phyloP scores from a whole-genome alignment of 2,329 filamentous ascomycete species.

The Lecanicillium sp. region DNA sequence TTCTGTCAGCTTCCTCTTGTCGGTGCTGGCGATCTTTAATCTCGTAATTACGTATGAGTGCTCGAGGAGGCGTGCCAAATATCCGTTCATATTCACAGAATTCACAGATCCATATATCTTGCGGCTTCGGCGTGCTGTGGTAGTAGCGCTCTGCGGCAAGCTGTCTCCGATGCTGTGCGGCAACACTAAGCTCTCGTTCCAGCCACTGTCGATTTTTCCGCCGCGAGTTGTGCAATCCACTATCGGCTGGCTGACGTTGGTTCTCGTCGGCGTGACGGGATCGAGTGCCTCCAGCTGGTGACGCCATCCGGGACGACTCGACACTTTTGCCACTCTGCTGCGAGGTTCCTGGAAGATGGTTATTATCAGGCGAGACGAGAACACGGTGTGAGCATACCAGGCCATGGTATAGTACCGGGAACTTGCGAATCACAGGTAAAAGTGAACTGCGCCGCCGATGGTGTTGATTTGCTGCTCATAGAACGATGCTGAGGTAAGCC shows the following conservation, averaged over 20 bases:
- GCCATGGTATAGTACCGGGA: conserved; percentile 70
- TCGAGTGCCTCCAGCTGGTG: no score
- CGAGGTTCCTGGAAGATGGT: no score
- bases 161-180: conserved; percentile 69
- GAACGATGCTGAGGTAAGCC: conserved; percentile 47
- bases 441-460: conserved; percentile 83
- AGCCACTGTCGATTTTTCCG: conserved; percentile 58
- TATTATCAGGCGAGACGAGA: no score
- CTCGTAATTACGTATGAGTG: conserved; percentile 85
- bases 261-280: no score
- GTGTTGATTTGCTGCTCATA: conserved; percentile 62
- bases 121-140: conserved; percentile 58
- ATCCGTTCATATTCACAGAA: conserved; percentile 98
- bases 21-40: conserved; percentile 84
- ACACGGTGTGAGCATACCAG: conserved; percentile 32
- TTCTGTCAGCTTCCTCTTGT: conserved; percentile 78
- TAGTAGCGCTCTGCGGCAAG: conserved; percentile 71
- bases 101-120: conserved; percentile 91
- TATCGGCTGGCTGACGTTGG: no score
- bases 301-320: no score
- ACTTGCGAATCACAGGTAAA: conserved; percentile 93
- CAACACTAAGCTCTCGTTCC: conserved; percentile 63
- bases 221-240: conserved; percentile 18
- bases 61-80: conserved; percentile 78
- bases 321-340: no score